These are phyloP conservation scores for Saccharomyces hybrid DNA, from an alignment of 1,139 yeast genomes.

Conservation along the genomic window DNA sequence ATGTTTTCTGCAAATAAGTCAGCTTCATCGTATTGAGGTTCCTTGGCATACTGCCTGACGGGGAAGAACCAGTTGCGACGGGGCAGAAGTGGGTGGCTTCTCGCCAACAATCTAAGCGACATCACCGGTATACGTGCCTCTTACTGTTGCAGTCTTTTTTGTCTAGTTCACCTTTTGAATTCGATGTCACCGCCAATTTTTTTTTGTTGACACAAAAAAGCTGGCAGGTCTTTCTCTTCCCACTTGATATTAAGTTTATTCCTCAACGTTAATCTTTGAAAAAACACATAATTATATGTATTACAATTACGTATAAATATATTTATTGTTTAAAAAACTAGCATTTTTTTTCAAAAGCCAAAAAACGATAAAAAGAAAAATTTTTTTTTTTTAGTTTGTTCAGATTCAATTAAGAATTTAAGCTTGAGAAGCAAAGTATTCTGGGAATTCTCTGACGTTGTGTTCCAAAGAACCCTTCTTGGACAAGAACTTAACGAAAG, in stretches of 20 bases:
- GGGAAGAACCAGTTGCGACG: not conserved
- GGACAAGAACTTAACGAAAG: constrained; percentile 96
- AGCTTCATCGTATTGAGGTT: constrained; percentile 29
- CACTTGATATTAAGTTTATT: not conserved
- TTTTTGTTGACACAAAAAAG: not conserved
- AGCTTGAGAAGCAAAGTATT: constrained; percentile 51
- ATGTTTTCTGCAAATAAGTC: constrained; percentile 23
- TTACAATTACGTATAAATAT: not conserved
- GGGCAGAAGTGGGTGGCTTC: not conserved
- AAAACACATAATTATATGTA: constrained; percentile 1
- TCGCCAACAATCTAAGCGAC: not conserved
- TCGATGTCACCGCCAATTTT: not conserved
- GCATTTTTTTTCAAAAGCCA: not conserved
- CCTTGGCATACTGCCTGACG: constrained; percentile 10
- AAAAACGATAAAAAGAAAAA: not conserved
- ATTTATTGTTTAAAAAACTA: not conserved
- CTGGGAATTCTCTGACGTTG: constrained; percentile 94
- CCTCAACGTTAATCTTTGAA: constrained; percentile 1
- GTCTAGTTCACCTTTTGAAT: not conserved
- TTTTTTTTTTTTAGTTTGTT: not conserved
- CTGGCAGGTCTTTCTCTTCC: not conserved
- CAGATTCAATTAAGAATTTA: constrained; percentile 20
- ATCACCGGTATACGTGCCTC: not conserved
- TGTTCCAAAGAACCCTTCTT: constrained; percentile 91
- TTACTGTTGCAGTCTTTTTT: not conserved